A percentile compares a stretch with the other conserved stretches of the same genome.
phyloP scores from a whole-genome alignment of 306 rosid genomes.

The Prunus campanulata region DNA sequence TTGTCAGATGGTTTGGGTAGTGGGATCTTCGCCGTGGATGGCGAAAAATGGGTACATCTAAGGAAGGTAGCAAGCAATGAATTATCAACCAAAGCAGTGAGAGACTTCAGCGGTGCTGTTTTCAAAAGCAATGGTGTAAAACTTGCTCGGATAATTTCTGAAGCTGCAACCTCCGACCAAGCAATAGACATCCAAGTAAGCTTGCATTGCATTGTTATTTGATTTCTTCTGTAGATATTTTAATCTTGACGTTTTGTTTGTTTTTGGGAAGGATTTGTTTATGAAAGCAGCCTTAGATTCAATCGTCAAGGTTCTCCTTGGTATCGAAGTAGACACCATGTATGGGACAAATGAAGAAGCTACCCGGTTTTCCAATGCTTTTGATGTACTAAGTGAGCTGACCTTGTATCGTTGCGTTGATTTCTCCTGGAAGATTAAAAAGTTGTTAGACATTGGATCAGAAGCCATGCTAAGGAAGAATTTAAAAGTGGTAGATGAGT shows the following conservation, averaged over 20 bases:
- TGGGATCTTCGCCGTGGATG: slow-evolving; percentile 17
- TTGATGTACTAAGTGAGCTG: slow-evolving; percentile 2
- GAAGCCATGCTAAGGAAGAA: slow-evolving; percentile 17
- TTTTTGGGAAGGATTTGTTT: slow-evolving; percentile 12
- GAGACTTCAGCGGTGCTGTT: slow-evolving; percentile 12
- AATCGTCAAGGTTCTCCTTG: slow-evolving; percentile 17
- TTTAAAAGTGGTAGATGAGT: slow-evolving; percentile 1
- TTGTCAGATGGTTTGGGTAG: not conserved
- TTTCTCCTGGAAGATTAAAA: slow-evolving; percentile 15
- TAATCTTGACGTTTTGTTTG: not conserved
- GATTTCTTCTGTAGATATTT: not conserved
- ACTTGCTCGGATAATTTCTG: slow-evolving; percentile 2
- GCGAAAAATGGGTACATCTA: slow-evolving; percentile 22
- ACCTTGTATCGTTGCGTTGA: not conserved
- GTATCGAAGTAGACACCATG: slow-evolving; percentile 15
- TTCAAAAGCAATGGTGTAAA: slow-evolving; percentile 21
- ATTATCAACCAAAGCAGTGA: slow-evolving; percentile 9
- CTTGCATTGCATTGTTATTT: not conserved
- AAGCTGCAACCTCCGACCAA: slow-evolving; percentile 2
- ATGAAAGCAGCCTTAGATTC: slow-evolving; percentile 16
- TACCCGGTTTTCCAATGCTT: slow-evolving; percentile 18
- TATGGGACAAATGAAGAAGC: slow-evolving; percentile 16
- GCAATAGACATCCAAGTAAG: slow-evolving; percentile 23
- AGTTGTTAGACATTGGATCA: slow-evolving; percentile 22
- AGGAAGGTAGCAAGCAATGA: slow-evolving; percentile 2